Percentiles rank a stretch among this genome's conserved stretches.
Conservation (phyloP, 2,329 filamentous ascomycete genomes). For the Paecilomyces fulvus region DNA sequence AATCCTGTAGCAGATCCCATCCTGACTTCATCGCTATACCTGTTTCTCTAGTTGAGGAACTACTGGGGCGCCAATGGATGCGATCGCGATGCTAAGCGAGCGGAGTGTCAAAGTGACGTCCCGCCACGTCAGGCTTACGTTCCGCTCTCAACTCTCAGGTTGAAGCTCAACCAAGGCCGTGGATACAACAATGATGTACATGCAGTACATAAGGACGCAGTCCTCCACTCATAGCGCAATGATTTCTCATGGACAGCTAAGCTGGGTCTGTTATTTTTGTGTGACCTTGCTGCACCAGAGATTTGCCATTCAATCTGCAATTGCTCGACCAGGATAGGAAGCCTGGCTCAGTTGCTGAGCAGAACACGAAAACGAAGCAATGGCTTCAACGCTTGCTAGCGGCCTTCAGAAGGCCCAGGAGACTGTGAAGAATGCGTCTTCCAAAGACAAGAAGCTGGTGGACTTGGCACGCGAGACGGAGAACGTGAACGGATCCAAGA, state of each 20-base stretch:
- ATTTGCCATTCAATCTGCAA: background rate
- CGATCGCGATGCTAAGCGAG: background rate
- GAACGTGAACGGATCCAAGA: conserved; percentile 46
- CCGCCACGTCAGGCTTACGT: background rate
- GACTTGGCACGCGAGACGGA: conserved; percentile 54
- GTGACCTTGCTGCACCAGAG: background rate
- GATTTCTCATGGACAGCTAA: background rate
- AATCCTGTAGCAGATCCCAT: background rate
- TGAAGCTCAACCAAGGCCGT: background rate
- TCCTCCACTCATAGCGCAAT: background rate
- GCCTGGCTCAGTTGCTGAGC: background rate
- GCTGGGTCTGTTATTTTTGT: background rate
- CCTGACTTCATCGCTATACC: background rate
- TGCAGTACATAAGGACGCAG: background rate
- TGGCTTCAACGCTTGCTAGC: conserved; percentile 18
- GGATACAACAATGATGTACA: background rate
- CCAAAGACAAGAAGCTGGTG: conserved; percentile 45
- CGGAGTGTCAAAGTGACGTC: background rate
- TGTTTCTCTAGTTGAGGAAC: background rate
- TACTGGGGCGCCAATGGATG: background rate
- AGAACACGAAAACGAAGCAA: conserved; percentile 5
- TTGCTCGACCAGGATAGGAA: background rate
- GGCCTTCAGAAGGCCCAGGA: conserved; percentile 23
- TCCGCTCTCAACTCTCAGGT: background rate
- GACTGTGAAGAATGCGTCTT: conserved; percentile 13